Percentiles rank a stretch among this genome's conserved stretches.
Conservation (phyloP, 805 yeast genomes). For the Kregervanrija fluxuum region DNA sequence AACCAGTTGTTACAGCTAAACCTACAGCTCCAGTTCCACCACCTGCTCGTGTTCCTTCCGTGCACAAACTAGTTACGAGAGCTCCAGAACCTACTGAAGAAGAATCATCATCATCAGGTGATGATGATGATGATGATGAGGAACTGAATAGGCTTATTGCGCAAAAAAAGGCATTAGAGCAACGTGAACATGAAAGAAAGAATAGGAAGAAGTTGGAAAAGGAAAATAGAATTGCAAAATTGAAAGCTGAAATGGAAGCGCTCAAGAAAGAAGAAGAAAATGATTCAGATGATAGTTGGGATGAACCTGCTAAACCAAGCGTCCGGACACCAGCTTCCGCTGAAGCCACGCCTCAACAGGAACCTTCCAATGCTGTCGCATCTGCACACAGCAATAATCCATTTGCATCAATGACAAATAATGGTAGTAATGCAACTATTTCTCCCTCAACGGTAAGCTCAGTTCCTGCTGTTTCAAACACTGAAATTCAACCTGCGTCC, state of each 20-base stretch:
- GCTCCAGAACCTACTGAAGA: constrained; percentile 5
- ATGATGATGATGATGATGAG: constrained; percentile 39
- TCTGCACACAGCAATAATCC: constrained; percentile 10
- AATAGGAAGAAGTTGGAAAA: constrained; percentile 49
- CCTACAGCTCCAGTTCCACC: constrained; percentile 12
- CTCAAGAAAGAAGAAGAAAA: constrained; percentile 35
- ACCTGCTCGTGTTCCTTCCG: constrained; percentile 9
- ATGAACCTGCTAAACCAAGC: constrained; percentile 5
- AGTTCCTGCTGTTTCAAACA: not conserved
- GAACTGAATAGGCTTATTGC: constrained; percentile 38
- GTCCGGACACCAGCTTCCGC: constrained; percentile 6
- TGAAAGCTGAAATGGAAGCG: constrained; percentile 54
- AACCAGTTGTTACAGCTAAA: not conserved
- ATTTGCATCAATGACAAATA: constrained; percentile 11
- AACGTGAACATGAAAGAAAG: constrained; percentile 24
- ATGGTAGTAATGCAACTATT: constrained; percentile 5
- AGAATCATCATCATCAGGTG: constrained; percentile 18
- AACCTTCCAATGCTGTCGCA: not conserved
- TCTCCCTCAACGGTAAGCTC: not conserved
- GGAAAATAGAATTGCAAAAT: constrained; percentile 51
- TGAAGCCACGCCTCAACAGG: no score
- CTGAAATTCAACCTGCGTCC: constrained; percentile 2
- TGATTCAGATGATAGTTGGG: constrained; percentile 21
- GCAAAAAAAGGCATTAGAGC: constrained; percentile 41
- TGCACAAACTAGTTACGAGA: constrained; percentile 1